These are phyloP conservation scores for Dictyostelium intermedium DNA, from an alignment of 78 protist species.

Conservation along the genomic window DNA sequence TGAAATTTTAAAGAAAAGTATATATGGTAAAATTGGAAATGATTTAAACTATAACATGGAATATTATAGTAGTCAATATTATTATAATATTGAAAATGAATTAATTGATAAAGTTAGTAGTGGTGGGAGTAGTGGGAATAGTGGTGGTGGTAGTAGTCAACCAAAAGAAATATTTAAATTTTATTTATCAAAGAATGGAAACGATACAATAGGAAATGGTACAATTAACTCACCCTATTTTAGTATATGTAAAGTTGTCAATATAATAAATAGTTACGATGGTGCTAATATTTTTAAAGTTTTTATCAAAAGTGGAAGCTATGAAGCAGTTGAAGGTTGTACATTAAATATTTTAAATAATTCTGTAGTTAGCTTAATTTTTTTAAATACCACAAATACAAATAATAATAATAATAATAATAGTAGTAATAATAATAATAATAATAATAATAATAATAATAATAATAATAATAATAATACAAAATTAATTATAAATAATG, in stretches of 20 bases:
- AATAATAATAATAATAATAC: too few relatives aligned
- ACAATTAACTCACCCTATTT: not conserved
- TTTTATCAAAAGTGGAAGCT: not conserved
- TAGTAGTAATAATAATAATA: too few relatives aligned
- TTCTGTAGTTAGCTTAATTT: not conserved
- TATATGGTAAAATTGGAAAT: too few relatives aligned
- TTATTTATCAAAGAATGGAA: not conserved
- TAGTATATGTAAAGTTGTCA: not conserved
- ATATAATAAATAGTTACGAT: not conserved
- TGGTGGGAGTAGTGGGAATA: not conserved
- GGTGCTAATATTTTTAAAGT: not conserved
- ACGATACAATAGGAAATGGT: slow-evolving; percentile 1
- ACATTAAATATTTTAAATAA: not conserved
- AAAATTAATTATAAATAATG: not conserved
- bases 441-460: too few relatives aligned
- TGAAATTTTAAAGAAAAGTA: too few relatives aligned
- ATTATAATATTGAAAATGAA: too few relatives aligned
- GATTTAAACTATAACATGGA: too few relatives aligned
- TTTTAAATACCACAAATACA: too few relatives aligned
- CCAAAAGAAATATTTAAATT: not conserved
- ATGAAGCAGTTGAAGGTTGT: not conserved
- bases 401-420: too few relatives aligned
- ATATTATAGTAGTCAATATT: too few relatives aligned
- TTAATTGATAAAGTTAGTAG: not conserved
- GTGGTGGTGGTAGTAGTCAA: not conserved